Conservation (phyloP, 305 asterid genomes). For the Solanum hybrid region DNA sequence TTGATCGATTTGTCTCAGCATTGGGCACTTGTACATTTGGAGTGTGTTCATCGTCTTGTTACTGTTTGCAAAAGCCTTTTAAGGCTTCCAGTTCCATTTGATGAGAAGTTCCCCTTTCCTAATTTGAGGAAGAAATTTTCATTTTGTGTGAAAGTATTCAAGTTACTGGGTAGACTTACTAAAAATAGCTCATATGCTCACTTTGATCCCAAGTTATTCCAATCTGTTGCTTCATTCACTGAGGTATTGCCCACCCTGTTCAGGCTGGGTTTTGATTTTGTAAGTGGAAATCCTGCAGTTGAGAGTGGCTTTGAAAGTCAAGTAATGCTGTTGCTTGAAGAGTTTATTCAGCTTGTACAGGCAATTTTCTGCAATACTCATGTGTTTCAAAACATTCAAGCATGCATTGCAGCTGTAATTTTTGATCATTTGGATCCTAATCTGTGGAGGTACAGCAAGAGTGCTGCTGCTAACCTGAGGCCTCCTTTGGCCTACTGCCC, state of each 20-base stretch:
- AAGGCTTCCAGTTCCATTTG: slow-evolving; percentile 36
- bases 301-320: slow-evolving; percentile 72
- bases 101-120: slow-evolving; percentile 48
- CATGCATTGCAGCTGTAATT: slow-evolving; percentile 58
- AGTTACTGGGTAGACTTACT: slow-evolving; percentile 54
- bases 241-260: slow-evolving; percentile 52
- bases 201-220: slow-evolving; percentile 53
- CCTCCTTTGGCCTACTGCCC: slow-evolving; percentile 79
- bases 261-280: slow-evolving; percentile 53
- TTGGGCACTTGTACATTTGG: slow-evolving; percentile 79
- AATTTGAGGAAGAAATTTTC: slow-evolving; percentile 59
- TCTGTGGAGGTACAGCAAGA: slow-evolving; percentile 50
- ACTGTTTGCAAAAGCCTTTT: slow-evolving; percentile 47
- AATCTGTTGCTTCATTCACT: slow-evolving; percentile 55
- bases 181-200: slow-evolving; percentile 48
- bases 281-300: slow-evolving; percentile 37
- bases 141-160: slow-evolving; percentile 56
- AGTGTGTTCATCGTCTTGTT: slow-evolving; percentile 61
- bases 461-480: slow-evolving; percentile 39
- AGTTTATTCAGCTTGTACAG: slow-evolving; percentile 68
- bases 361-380: slow-evolving; percentile 40
- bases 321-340: slow-evolving; percentile 60
- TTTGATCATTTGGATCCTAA: slow-evolving; percentile 51
- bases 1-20: slow-evolving; percentile 52
- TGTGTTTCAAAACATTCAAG: slow-evolving; percentile 61